Evolutionary conservation across 352 stramenopile species (phyloP).

Genomic region (Pythium phragmiticola): DNA sequence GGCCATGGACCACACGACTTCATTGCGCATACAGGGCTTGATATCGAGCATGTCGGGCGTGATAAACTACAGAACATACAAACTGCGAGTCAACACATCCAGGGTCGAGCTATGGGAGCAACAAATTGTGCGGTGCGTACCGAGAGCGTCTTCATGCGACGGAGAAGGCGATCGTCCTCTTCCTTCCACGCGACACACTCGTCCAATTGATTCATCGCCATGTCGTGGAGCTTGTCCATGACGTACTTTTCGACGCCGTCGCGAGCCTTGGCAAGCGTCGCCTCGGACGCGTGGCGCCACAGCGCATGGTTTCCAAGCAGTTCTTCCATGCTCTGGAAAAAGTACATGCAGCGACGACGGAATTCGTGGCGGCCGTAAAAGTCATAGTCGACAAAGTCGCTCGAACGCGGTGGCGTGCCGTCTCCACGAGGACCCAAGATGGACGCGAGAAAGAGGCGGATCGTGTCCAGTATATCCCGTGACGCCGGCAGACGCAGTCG

Average conservation of each 20-base stretch:
- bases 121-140: slow-evolving; percentile 30
- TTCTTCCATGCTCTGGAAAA: slow-evolving; percentile 76
- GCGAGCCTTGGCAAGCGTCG: slow-evolving; percentile 57
- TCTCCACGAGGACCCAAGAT: slow-evolving; percentile 77
- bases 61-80: slow-evolving; percentile 47
- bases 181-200: slow-evolving; percentile 64
- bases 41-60: slow-evolving; percentile 90
- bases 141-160: slow-evolving; percentile 81
- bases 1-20: slow-evolving; percentile 88
- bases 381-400: slow-evolving; percentile 77
- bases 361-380: slow-evolving; percentile 82
- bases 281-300: slow-evolving; percentile 67
- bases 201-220: slow-evolving; percentile 72
- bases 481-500: slow-evolving; percentile 69
- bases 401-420: slow-evolving; percentile 56
- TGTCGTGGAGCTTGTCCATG: slow-evolving; percentile 86
- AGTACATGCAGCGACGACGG: slow-evolving; percentile 55
- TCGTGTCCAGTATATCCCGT: slow-evolving; percentile 67
- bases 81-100: background rate
- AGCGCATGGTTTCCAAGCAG: slow-evolving; percentile 48
- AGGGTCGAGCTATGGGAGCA: too few relatives aligned
- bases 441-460: slow-evolving; percentile 75
- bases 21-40: slow-evolving; percentile 87
- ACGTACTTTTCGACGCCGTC: slow-evolving; percentile 92
- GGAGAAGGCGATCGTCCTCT: slow-evolving; percentile 71